phyloP scores from a whole-genome alignment of 768 basidiomycete genomes.

The Xerocomellus dryophilus region DNA sequence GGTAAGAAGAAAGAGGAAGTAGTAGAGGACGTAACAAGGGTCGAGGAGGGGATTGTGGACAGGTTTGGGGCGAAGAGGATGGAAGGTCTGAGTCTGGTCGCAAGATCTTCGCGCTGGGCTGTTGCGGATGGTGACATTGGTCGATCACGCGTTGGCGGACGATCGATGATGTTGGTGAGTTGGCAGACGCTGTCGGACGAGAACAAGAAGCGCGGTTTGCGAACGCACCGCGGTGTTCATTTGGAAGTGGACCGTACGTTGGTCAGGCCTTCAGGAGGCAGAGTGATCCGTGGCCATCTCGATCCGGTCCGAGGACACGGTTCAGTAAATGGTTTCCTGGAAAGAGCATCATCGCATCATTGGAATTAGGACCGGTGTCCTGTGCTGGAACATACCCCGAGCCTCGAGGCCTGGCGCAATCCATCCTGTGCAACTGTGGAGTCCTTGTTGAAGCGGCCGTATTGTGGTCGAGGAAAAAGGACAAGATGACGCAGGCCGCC shows the following conservation, averaged over 20 bases:
- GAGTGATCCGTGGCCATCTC: constrained; percentile 11
- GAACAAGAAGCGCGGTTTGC: constrained; percentile 2
- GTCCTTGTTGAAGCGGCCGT: not conserved
- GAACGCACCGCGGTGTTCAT: constrained; percentile 16
- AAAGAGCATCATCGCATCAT: not conserved
- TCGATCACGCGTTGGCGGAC: constrained; percentile 4
- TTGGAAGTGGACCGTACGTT: constrained; percentile 18
- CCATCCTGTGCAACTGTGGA: constrained; percentile 16
- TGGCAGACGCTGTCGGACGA: constrained; percentile 14
- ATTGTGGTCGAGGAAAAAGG: not conserved
- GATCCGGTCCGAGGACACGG: constrained; percentile 11
- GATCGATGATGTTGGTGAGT: constrained; percentile 2
- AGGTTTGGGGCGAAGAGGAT: constrained; percentile 20
- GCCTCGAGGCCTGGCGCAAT: not conserved
- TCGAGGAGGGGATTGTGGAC: constrained; percentile 29
- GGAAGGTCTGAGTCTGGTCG: constrained; percentile 8
- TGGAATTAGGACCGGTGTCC: not conserved
- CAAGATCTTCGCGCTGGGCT: not conserved
- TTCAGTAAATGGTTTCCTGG: constrained; percentile 1
- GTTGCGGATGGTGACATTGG: constrained; percentile 12
- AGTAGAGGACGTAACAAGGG: constrained; percentile 23
- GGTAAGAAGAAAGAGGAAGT: constrained; percentile 24
- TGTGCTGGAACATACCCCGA: not conserved
- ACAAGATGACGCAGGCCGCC: not conserved
- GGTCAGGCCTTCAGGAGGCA: not conserved